Conservation (phyloP, 1,284 basidiomycete species). For the Ustilago trichophora region DNA sequence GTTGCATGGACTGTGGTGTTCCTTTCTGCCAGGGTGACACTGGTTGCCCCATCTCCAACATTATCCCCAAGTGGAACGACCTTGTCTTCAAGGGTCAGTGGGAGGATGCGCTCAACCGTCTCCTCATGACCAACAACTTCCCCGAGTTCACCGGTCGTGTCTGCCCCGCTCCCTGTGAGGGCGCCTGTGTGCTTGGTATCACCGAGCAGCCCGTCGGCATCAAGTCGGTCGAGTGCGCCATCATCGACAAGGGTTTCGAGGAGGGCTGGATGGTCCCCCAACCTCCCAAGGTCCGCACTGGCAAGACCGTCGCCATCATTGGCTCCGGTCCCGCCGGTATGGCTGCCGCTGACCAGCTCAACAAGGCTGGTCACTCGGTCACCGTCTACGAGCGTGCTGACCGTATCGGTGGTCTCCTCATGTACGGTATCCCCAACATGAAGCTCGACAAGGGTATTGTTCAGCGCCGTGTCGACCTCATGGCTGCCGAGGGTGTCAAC, state of each 20-base stretch:
- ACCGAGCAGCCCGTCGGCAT: constrained; percentile 64
- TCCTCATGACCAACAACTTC: constrained; percentile 66
- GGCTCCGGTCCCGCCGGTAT: constrained; percentile 64
- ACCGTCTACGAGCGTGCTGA: constrained; percentile 65
- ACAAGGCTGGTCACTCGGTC: constrained; percentile 64
- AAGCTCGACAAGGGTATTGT: constrained; percentile 65
- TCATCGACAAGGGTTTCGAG: constrained; percentile 65
- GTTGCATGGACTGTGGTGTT: constrained; percentile 66
- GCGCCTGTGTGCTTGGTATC: constrained; percentile 63
- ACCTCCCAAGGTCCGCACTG: constrained; percentile 58
- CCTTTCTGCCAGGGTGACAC: constrained; percentile 65
- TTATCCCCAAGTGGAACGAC: constrained; percentile 66
- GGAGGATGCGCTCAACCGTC: constrained; percentile 62
- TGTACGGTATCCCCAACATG: constrained; percentile 66
- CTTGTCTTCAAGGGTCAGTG: constrained; percentile 65
- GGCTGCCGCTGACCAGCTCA: constrained; percentile 62
- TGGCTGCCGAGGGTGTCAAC: constrained; percentile 62
- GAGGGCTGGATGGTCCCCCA: constrained; percentile 62
- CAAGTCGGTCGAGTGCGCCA: constrained; percentile 63
- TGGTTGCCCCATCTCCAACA: constrained; percentile 64
- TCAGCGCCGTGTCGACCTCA: constrained; percentile 60
- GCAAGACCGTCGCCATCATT: constrained; percentile 63
- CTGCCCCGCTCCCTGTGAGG: constrained; percentile 65
- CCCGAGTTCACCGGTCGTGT: constrained; percentile 64
- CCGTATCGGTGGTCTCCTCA: constrained; percentile 62